A percentile compares a stretch with the other conserved stretches of the same genome.
Conservation (phyloP, 768 basidiomycete species). For the Austroboletus eburneus region DNA sequence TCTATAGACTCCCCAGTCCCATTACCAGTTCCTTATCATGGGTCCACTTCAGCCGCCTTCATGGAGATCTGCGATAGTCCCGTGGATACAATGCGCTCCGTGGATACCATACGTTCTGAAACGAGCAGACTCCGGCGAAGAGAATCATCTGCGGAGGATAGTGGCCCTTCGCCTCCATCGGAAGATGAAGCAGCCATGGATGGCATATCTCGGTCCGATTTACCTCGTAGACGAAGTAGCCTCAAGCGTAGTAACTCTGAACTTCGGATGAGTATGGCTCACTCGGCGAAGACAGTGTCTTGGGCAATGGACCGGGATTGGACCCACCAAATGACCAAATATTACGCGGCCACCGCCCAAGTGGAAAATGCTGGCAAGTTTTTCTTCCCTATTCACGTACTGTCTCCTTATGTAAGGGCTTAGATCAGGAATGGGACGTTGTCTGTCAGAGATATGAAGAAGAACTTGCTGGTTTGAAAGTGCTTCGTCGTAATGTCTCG, state of each 20-base stretch:
- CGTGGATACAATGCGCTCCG: conserved; percentile 15
- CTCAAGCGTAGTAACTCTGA: conserved; percentile 53
- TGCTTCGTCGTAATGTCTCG: conserved; percentile 50
- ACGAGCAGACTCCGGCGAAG: conserved; percentile 12
- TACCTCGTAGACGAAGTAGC: conserved; percentile 55
- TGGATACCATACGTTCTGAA: no score
- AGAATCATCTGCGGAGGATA: conserved; percentile 16
- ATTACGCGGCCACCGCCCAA: conserved; percentile 37
- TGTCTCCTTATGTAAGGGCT: background rate
- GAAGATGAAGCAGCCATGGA: conserved; percentile 32
- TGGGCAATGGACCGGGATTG: conserved; percentile 71
- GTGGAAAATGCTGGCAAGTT: conserved; percentile 38
- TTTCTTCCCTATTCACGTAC: background rate
- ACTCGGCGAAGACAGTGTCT: conserved; percentile 62
- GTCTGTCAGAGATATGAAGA: conserved; percentile 54
- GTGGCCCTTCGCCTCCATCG: conserved; percentile 28
- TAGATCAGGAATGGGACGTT: conserved; percentile 60
- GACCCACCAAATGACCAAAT: conserved; percentile 51
- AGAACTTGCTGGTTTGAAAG: conserved; percentile 57
- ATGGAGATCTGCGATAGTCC: conserved; percentile 34
- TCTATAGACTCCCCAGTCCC: conserved; percentile 40
- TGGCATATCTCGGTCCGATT: conserved; percentile 28
- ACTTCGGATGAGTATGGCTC: conserved; percentile 42
- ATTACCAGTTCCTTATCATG: conserved; percentile 44
- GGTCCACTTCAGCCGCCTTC: conserved; percentile 28